Conservation (phyloP, 345 rosid genomes). For the Boechera stricta region DNA sequence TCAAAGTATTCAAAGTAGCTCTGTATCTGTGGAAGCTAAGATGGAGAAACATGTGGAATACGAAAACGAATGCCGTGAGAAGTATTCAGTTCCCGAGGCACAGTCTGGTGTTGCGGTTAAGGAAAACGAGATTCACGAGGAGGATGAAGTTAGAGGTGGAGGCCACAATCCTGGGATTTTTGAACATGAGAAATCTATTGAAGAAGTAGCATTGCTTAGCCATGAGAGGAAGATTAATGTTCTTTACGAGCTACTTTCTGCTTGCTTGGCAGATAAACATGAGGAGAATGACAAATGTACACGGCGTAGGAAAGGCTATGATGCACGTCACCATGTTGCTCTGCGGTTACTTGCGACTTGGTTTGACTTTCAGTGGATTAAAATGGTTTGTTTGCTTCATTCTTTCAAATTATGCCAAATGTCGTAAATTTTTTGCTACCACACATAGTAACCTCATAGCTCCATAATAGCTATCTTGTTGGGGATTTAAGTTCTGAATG, state of each 20-base stretch:
- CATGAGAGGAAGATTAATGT: conserved; percentile 77
- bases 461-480: conserved; percentile 4
- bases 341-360: conserved; percentile 82
- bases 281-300: conserved; percentile 56
- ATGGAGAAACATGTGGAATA: conserved; percentile 74
- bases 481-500: background rate
- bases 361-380: conserved; percentile 81
- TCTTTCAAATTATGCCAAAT: background rate
- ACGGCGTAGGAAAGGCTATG: conserved; percentile 78
- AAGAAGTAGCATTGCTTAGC: conserved; percentile 69
- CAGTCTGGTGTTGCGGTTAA: conserved; percentile 47
- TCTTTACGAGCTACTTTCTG: conserved; percentile 88
- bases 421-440: background rate
- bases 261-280: conserved; percentile 77
- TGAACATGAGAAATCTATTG: conserved; percentile 59
- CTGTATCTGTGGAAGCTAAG: conserved; percentile 62
- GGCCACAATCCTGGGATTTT: conserved; percentile 10
- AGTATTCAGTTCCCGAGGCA: conserved; percentile 52
- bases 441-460: background rate
- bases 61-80: conserved; percentile 74
- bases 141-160: background rate
- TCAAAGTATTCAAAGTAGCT: conserved; percentile 52
- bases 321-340: conserved; percentile 93
- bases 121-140: conserved; percentile 10
- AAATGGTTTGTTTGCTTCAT: conserved; percentile 65